phyloP scores from a whole-genome alignment of 23 red algal species.

The Gracilariopsis chorda region DNA sequence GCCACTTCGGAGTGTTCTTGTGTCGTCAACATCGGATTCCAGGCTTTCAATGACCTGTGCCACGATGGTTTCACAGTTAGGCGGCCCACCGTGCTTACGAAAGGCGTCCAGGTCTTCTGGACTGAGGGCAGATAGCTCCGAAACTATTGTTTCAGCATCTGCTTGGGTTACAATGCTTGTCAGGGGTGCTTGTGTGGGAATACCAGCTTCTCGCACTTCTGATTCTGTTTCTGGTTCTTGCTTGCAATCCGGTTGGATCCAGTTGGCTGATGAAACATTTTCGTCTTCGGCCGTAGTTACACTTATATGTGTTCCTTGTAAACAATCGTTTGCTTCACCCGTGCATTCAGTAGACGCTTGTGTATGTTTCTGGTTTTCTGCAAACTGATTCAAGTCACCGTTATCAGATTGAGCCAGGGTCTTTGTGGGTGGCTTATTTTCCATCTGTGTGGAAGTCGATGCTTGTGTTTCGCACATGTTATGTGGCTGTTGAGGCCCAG shows the following conservation, averaged over 20 bases:
- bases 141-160: constrained; percentile 9
- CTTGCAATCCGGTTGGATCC: neutral
- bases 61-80: neutral
- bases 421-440: neutral
- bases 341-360: neutral
- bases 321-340: neutral
- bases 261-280: neutral
- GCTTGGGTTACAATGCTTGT: constrained; percentile 1
- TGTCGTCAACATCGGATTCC: constrained; percentile 2
- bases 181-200: constrained; percentile 3
- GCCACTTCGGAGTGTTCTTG: neutral
- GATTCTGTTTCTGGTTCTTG: neutral
- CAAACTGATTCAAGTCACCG: neutral
- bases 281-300: neutral
- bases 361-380: neutral
- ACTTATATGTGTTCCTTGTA: neutral
- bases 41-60: neutral
- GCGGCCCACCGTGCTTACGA: neutral
- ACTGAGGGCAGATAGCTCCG: neutral
- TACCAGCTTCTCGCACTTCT: neutral
- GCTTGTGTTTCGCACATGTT: too few species aligned
- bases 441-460: neutral
- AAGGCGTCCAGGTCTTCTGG: neutral
- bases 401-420: neutral
- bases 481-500: neutral